Conservation (phyloP, 176 grass and related monocot genomes). For the Thinopyrum elongatum region DNA sequence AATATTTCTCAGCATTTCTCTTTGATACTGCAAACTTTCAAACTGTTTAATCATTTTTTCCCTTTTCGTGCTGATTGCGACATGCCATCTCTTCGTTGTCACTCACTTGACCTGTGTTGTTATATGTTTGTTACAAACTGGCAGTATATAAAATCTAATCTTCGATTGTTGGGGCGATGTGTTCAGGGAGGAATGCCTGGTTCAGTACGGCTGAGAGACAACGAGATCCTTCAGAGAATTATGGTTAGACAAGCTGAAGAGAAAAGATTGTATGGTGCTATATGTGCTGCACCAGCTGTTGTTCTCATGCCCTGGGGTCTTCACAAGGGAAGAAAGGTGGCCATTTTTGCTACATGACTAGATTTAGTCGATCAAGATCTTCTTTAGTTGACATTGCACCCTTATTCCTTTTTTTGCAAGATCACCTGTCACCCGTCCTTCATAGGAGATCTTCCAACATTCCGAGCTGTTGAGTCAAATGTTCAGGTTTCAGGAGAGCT, state of each 20-base stretch:
- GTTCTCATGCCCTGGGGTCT: slow-evolving; percentile 85
- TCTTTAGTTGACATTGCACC: slow-evolving; percentile 12
- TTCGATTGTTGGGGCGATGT: slow-evolving; percentile 14
- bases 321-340: slow-evolving; percentile 79
- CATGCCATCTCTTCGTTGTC: neutral
- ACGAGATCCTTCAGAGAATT: slow-evolving; percentile 64
- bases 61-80: neutral
- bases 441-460: slow-evolving; percentile 79
- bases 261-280: slow-evolving; percentile 88
- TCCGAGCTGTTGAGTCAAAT: slow-evolving; percentile 77
- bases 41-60: neutral
- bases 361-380: neutral
- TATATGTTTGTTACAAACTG: slow-evolving; percentile 19
- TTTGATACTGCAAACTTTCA: neutral
- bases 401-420: slow-evolving; percentile 43
- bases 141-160: neutral
- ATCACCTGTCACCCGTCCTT: slow-evolving; percentile 96
- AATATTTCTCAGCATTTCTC: neutral
- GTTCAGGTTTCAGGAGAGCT: slow-evolving; percentile 87
- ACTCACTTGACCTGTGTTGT: neutral
- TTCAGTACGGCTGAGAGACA: slow-evolving; percentile 83
- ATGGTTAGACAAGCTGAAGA: slow-evolving; percentile 77
- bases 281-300: slow-evolving; percentile 81
- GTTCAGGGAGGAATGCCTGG: slow-evolving; percentile 93
- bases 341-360: slow-evolving; percentile 13